Percentiles rank a stretch among this genome's conserved stretches.
Conservation (phyloP, 306 rosid species). For the Medicago ruthenica region DNA sequence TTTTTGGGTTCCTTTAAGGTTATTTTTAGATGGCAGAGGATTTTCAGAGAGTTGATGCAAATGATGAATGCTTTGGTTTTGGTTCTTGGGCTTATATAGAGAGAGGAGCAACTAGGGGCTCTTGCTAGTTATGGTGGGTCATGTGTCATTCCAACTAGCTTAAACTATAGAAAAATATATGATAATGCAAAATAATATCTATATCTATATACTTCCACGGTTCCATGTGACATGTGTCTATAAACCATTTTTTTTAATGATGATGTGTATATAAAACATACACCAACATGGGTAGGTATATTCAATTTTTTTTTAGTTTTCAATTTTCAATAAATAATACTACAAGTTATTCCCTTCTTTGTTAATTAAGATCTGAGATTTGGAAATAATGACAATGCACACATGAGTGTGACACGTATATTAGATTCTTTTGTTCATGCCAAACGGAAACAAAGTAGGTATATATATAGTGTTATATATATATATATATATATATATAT, state of each 20-base stretch:
- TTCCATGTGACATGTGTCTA: constrained; percentile 7
- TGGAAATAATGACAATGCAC: constrained; percentile 32
- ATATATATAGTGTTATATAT: background rate
- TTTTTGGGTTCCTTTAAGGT: constrained; percentile 11
- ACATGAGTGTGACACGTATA: constrained; percentile 17
- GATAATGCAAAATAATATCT: constrained; percentile 21
- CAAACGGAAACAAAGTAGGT: constrained; percentile 34
- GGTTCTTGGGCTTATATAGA: constrained; percentile 45
- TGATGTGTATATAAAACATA: background rate
- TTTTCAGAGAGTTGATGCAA: constrained; percentile 38
- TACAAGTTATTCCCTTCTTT: constrained; percentile 5
- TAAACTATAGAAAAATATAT: constrained; percentile 11
- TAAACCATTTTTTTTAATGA: background rate
- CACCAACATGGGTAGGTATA: constrained; percentile 18
- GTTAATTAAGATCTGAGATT: constrained; percentile 20
- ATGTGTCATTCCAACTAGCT: constrained; percentile 45
- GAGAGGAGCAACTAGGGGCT: constrained; percentile 24
- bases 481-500: no score
- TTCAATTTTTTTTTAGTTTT: background rate
- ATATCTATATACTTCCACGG: background rate
- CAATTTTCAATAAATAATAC: background rate
- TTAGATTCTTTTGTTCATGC: constrained; percentile 25
- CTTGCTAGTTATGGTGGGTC: constrained; percentile 44
- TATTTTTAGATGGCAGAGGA: constrained; percentile 30
- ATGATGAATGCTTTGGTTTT: constrained; percentile 45